Percentiles rank a stretch among this genome's conserved stretches.
These are phyloP conservation scores for Lactifluus subvellereus DNA, from an alignment of 768 basidiomycete species.

Conservation along the genomic window DNA sequence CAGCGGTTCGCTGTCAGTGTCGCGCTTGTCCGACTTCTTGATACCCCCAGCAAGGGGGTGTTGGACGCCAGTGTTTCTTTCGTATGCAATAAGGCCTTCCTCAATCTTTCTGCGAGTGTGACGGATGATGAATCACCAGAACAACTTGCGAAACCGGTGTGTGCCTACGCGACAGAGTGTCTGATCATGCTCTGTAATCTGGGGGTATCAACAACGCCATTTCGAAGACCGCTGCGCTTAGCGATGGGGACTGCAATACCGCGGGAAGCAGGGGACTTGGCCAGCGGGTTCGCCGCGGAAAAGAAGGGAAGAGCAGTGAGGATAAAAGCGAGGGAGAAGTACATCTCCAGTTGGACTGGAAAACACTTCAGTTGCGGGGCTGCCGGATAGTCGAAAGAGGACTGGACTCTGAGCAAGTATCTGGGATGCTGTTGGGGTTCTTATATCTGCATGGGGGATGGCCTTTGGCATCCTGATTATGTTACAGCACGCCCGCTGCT, in stretches of 20 bases:
- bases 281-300: not conserved
- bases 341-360: not conserved
- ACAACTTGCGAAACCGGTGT: not conserved
- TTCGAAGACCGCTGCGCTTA: not conserved
- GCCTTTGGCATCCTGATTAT: not conserved
- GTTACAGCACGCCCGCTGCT: not conserved
- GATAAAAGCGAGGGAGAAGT: conserved; percentile 1
- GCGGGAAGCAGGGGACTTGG: not conserved
- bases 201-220: conserved; percentile 3
- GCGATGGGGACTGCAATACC: conserved; percentile 7
- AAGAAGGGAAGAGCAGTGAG: conserved; percentile 11
- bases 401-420: not conserved
- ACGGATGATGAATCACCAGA: not conserved
- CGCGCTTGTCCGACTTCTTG: conserved; percentile 1
- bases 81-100: conserved; percentile 7
- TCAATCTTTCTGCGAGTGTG: conserved; percentile 16
- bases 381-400: not conserved
- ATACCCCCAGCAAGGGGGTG: conserved; percentile 6
- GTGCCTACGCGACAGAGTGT: conserved; percentile 1
- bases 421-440: not conserved
- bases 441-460: not conserved
- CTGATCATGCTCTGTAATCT: not conserved
- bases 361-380: too few relatives aligned
- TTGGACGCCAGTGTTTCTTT: conserved; percentile 18
- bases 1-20: conserved; percentile 2